A percentile compares a stretch with the other conserved stretches of the same genome.
phyloP scores from a whole-genome alignment of 306 rosid species.

The Lithocarpus polystachyus region DNA sequence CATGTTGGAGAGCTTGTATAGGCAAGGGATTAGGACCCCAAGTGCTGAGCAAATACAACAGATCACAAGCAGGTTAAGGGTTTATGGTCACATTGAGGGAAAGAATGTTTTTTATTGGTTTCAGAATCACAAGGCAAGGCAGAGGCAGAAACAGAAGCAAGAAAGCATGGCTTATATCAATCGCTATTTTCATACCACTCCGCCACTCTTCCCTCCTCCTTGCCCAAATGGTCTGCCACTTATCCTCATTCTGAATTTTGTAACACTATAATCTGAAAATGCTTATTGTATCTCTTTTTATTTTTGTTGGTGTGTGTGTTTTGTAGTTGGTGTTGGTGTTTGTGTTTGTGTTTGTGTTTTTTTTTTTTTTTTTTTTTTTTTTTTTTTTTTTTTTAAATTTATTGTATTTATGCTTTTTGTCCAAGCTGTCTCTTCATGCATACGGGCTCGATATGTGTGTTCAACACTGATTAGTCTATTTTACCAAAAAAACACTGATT shows the following conservation, averaged over 20 bases:
- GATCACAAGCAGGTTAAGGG: slow-evolving; percentile 57
- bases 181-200: slow-evolving; percentile 36
- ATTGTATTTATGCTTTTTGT: neutral
- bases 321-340: neutral
- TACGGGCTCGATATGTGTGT: slow-evolving; percentile 5
- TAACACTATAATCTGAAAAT: neutral
- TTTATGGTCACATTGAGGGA: slow-evolving; percentile 83
- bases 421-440: slow-evolving; percentile 29
- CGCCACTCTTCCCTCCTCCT: slow-evolving; percentile 34
- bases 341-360: no score
- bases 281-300: neutral
- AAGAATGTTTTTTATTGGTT: slow-evolving; percentile 98
- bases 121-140: slow-evolving; percentile 93
- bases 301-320: neutral
- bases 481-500: neutral
- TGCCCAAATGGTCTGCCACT: slow-evolving; percentile 44
- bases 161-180: slow-evolving; percentile 54
- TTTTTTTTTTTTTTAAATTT: neutral
- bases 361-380: no score
- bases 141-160: slow-evolving; percentile 90
- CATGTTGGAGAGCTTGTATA: slow-evolving; percentile 67
- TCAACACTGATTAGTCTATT: neutral
- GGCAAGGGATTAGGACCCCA: slow-evolving; percentile 80
- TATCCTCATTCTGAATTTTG: neutral
- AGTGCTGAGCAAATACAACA: slow-evolving; percentile 81